phyloP scores from a whole-genome alignment of 805 yeast species.

The Yamadazyma laniorum region DNA sequence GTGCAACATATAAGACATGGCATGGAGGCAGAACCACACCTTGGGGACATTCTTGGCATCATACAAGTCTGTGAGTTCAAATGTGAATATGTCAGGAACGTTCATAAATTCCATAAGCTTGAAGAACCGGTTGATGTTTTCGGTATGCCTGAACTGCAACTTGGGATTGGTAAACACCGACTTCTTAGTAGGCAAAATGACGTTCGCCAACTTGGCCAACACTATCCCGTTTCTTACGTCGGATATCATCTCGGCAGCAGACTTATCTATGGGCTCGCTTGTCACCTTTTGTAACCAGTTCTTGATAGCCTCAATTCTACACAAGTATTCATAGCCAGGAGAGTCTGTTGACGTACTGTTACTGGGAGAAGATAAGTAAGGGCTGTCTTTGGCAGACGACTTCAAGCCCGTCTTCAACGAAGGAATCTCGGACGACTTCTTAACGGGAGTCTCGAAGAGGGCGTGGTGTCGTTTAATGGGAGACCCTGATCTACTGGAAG shows the following conservation, averaged over 20 bases:
- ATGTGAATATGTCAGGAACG: conserved; percentile 84
- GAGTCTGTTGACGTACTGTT: conserved; percentile 29
- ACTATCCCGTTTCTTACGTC: conserved; percentile 80
- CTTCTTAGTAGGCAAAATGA: conserved; percentile 64
- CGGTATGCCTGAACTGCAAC: conserved; percentile 86
- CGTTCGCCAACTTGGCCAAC: conserved; percentile 73
- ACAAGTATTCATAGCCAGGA: conserved; percentile 67
- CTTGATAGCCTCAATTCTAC: conserved; percentile 79
- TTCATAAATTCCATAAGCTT: conserved; percentile 63
- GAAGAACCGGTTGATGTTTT: conserved; percentile 84
- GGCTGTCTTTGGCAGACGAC: conserved; percentile 8
- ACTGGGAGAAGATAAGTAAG: conserved; percentile 29
- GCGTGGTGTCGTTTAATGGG: conserved; percentile 16
- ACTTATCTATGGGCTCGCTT: conserved; percentile 51
- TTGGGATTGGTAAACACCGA: conserved; percentile 50
- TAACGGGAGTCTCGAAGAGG: conserved; percentile 10
- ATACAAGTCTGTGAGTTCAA: conserved; percentile 89
- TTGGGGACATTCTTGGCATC: conserved; percentile 91
- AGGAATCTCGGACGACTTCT: conserved; percentile 8
- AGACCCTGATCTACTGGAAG: conserved; percentile 19
- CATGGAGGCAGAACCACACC: conserved; percentile 91
- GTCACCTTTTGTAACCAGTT: conserved; percentile 71
- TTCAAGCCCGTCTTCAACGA: conserved; percentile 9
- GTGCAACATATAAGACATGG: conserved; percentile 72
- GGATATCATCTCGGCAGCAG: conserved; percentile 59